A percentile compares a stretch with the other conserved stretches of the same genome.
phyloP scores from a whole-genome alignment of 768 basidiomycete species.

The Daedaleopsis nitida region DNA sequence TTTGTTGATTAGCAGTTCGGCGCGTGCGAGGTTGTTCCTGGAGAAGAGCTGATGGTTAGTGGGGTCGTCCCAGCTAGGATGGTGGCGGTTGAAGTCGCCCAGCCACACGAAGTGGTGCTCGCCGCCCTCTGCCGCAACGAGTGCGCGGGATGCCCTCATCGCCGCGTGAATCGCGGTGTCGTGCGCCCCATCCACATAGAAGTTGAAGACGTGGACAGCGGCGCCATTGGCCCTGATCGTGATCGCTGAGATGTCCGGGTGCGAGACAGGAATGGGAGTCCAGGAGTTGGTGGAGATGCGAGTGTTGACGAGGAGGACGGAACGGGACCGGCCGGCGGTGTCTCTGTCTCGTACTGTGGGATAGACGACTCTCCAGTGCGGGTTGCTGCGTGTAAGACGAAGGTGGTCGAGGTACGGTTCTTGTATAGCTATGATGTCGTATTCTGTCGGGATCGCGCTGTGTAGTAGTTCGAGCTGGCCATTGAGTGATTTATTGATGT shows the following conservation, averaged over 20 bases:
- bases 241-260: conserved; percentile 33
- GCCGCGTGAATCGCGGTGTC: too few relatives aligned
- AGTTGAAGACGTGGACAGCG: conserved; percentile 35
- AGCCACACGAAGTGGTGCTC: conserved; percentile 31
- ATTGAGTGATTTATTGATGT: too few relatives aligned
- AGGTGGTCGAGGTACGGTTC: too few relatives aligned
- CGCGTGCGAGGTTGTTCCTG: conserved; percentile 16
- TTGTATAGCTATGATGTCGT: too few relatives aligned
- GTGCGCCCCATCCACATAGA: conserved; percentile 39
- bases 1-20: conserved; percentile 11
- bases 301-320: conserved; percentile 15
- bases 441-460: too few relatives aligned
- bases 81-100: too few relatives aligned
- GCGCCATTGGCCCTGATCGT: conserved; percentile 20
- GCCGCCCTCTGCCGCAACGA: not conserved
- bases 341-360: conserved; percentile 11
- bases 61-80: too few relatives aligned
- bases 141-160: not conserved
- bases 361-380: too few relatives aligned
- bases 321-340: not conserved
- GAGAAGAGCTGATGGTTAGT: conserved; percentile 40
- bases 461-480: too few relatives aligned
- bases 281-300: conserved; percentile 16
- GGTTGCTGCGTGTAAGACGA: too few relatives aligned
- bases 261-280: conserved; percentile 4